Percentiles rank a stretch among this genome's conserved stretches.
Evolutionary conservation across 495 filamentous ascomycete species (phyloP).

Genomic region (Polyplosphaeria fusca): DNA sequence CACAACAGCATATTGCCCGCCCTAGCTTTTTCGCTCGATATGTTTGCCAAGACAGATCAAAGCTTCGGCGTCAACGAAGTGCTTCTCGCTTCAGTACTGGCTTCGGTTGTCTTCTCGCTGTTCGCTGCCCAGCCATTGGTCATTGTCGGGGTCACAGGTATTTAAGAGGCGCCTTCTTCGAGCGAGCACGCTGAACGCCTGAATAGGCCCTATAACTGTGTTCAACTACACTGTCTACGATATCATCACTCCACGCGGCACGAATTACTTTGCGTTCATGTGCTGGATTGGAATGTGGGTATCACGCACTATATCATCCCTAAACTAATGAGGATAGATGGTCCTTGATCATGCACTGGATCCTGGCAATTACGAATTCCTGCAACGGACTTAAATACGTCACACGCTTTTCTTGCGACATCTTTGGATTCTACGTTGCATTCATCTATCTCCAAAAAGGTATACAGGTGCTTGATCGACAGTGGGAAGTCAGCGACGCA

Average conservation of each 20-base stretch:
- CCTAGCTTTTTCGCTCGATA: conserved; percentile 47
- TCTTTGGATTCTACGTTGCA: conserved; percentile 48
- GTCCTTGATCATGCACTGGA: conserved; percentile 46
- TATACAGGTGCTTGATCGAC: conserved; percentile 35
- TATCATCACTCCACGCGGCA: conserved; percentile 40
- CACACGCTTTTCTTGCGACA: conserved; percentile 45
- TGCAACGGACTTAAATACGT: conserved; percentile 47
- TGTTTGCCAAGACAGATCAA: conserved; percentile 42
- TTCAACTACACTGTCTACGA: conserved; percentile 51
- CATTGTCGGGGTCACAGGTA: conserved; percentile 86
- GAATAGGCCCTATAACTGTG: conserved; percentile 36
- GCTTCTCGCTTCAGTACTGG: conserved; percentile 46
- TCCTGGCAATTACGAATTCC: conserved; percentile 36
- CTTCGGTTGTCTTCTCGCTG: conserved; percentile 43
- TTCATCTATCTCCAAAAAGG: conserved; percentile 48
- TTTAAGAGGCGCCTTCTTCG: conserved; percentile 13
- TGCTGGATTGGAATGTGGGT: conserved; percentile 40
- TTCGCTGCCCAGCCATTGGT: conserved; percentile 41
- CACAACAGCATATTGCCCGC: conserved; percentile 46
- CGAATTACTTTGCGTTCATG: conserved; percentile 42
- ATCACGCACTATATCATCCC: neutral
- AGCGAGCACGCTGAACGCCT: neutral
- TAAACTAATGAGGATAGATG: conserved; percentile 44
- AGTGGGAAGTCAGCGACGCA: conserved; percentile 34
- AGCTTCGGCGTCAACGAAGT: conserved; percentile 50